phyloP scores from a whole-genome alignment of 306 rosid species.

The Rosa multiflora region DNA sequence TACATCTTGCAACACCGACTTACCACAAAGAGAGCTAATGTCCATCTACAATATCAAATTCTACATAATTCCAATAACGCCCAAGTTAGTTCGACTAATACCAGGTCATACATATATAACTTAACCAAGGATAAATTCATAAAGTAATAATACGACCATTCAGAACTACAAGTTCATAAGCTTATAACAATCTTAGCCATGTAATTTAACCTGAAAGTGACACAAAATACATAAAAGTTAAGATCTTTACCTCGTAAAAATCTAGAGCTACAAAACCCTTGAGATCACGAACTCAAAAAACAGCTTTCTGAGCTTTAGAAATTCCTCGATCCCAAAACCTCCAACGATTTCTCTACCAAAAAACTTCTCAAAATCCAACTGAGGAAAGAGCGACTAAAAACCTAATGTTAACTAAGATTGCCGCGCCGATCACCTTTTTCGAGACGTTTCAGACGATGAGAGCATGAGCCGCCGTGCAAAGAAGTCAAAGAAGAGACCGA shows the following conservation, averaged over 20 bases:
- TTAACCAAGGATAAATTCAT: neutral
- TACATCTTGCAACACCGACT: conserved; percentile 33
- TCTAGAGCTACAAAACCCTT: neutral
- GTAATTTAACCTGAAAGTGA: neutral
- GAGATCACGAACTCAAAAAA: neutral
- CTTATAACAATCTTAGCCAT: neutral
- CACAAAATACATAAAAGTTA: neutral
- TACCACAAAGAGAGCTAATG: conserved; percentile 28
- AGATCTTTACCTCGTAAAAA: neutral
- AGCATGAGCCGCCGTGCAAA: conserved; percentile 59
- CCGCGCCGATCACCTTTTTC: conserved; percentile 84
- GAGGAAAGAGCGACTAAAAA: neutral
- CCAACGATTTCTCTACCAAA: neutral
- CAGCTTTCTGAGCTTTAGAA: neutral
- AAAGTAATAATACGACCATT: neutral
- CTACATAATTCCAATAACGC: conserved; percentile 29
- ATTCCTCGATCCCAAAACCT: conserved; percentile 7
- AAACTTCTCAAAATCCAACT: conserved; percentile 13
- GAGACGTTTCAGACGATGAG: conserved; percentile 74
- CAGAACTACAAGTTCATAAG: neutral
- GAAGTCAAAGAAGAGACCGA: conserved; percentile 43
- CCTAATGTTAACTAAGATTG: conserved; percentile 78
- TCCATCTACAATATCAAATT: conserved; percentile 54
- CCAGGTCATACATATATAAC: no score
- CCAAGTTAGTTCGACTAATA: conserved; percentile 1